Conservation (phyloP, 1,139 yeast genomes). For the Nakaseomyces uthaithaninus region DNA sequence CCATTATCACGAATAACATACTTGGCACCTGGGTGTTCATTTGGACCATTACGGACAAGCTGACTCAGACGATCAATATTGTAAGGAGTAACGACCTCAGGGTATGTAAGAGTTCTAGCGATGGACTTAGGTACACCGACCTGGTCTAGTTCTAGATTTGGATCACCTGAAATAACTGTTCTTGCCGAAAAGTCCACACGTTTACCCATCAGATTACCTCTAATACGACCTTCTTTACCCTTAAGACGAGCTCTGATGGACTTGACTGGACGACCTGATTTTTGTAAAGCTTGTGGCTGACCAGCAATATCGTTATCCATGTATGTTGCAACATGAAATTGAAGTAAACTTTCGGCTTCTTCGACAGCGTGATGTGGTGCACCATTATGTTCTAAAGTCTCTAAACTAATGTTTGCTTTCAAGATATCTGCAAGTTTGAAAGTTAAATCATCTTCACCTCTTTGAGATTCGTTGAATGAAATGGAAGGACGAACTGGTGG, state of each 20-base stretch:
- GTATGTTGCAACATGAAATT: conserved; percentile 98
- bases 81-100: conserved; percentile 96
- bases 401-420: conserved; percentile 93
- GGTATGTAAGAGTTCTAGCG: conserved; percentile 91
- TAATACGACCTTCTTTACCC: conserved; percentile 98
- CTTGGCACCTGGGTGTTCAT: conserved; percentile 99
- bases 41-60: conserved; percentile 93
- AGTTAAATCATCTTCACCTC: conserved; percentile 99
- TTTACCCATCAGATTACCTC: conserved; percentile 99
- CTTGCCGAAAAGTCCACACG: conserved; percentile 99
- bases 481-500: conserved; percentile 99
- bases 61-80: conserved; percentile 90
- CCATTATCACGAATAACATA: conserved; percentile 97
- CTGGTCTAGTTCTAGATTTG: conserved; percentile 92
- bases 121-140: conserved; percentile 97
- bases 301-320: conserved; percentile 99
- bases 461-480: conserved; percentile 96
- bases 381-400: conserved; percentile 93
- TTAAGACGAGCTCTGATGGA: conserved; percentile 97
- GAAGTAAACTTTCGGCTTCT: conserved; percentile 91
- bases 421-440: conserved; percentile 94
- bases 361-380: conserved; percentile 97
- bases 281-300: conserved; percentile 97
- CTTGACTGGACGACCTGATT: conserved; percentile 97
- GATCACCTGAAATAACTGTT: conserved; percentile 99